Percentiles rank a stretch among this genome's conserved stretches.
Evolutionary conservation across 2,329 filamentous ascomycete species (phyloP).

Genomic region (Exophiala xenobiotica): DNA sequence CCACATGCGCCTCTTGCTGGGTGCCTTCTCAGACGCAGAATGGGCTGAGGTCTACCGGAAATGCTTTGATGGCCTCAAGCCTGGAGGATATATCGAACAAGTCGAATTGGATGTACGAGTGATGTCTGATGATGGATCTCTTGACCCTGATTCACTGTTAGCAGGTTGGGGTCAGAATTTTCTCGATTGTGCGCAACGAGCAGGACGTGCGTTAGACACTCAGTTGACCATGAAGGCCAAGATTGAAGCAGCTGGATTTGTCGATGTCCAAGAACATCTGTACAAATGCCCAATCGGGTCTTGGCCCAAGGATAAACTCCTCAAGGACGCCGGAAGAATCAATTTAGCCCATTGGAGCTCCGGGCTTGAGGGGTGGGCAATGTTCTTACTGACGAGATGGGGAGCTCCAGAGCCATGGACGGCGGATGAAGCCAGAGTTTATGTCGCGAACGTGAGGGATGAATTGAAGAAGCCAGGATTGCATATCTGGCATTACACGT

Average conservation of each 20-base stretch:
- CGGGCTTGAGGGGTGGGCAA: constrained; percentile 34
- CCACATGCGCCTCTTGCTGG: constrained; percentile 27
- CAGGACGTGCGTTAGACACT: constrained; percentile 30
- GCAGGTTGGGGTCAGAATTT: constrained; percentile 29
- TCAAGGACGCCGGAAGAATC: constrained; percentile 45
- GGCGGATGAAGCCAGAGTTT: constrained; percentile 30
- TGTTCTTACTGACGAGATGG: constrained; percentile 33
- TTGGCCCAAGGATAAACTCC: constrained; percentile 51
- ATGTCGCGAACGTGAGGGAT: constrained; percentile 28
- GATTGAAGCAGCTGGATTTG: constrained; percentile 33
- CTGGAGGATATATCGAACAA: constrained; percentile 27
- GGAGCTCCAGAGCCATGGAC: constrained; percentile 30
- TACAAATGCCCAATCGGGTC: constrained; percentile 54
- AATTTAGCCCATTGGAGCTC: constrained; percentile 33
- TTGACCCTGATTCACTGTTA: constrained; percentile 20
- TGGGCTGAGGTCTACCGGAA: constrained; percentile 19
- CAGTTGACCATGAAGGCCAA: constrained; percentile 29
- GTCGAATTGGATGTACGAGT: constrained; percentile 23
- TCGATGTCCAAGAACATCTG: constrained; percentile 47
- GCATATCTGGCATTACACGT: constrained; percentile 26
- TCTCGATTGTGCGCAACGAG: constrained; percentile 24
- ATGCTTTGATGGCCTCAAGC: constrained; percentile 23
- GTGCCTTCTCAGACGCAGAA: constrained; percentile 24
- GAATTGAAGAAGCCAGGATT: constrained; percentile 26
- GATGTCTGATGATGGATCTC: constrained; percentile 23